Base-by-base conservation (phyloP, 2,329 filamentous ascomycete species). In the Fusarium devonianum region DNA sequence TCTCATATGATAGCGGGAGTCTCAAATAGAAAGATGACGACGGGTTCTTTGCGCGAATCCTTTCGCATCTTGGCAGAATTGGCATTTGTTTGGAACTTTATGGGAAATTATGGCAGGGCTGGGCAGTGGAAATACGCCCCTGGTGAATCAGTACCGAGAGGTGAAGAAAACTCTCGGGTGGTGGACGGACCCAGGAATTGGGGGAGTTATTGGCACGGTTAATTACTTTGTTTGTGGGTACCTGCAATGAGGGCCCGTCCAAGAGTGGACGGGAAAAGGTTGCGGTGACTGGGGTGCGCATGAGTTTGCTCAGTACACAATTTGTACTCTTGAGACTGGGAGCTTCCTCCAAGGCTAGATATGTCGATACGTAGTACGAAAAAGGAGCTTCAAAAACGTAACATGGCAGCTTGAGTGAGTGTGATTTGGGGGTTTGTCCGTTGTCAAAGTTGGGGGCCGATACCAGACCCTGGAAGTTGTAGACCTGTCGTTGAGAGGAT, bases 1-100 rank as follows among this genome's bases (percentile, higher is more conserved):
- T 53, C 45, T 53, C 16, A 35, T 26, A 42, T 5, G 32, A 23
- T 45, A 57, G 56, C 43, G 48, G 56, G 56, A 39, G 56, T 60
- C 51, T 33, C 36, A 12, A 12, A 12, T 32, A 17, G 17, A 29
- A 30, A 19, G 5, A 33, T 13, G 49, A 18, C 25, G 14, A 12
- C 16, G 10, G 19, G 36, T 35, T 45, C 28, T 25, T 38, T 48
- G 23, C 37, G 19, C 14, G 26, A 14, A 49, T 17, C 30, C 10
- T 34, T 17, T 26, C 26, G 41, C 47, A 56, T 60, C 42, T 36
- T 44, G 30, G 8, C 16, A 29, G 41, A 18, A 45, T 44, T n/a
- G 34, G 42, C 11, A 26, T 53, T 30, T 44, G 16, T 23, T 16
- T 44, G 17, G 32, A 36, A 29, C 12, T 26, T 34, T 35, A 8